A percentile compares a stretch with the other conserved stretches of the same genome.
Evolutionary conservation across 768 basidiomycete genomes (phyloP).

Genomic region (Rhizopogon roseolus): DNA sequence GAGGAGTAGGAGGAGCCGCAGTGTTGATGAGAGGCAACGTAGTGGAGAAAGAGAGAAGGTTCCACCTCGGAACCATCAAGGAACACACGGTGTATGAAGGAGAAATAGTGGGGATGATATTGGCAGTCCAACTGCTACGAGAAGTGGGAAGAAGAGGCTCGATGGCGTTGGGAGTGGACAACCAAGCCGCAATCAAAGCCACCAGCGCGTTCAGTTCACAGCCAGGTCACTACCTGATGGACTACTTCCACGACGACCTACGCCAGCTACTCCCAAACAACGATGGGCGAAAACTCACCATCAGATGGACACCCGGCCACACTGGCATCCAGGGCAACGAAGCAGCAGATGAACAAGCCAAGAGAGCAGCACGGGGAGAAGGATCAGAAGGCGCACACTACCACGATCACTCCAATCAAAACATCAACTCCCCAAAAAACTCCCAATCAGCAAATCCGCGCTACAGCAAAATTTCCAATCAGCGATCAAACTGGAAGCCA

Average conservation of each 20-base stretch:
- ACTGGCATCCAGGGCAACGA: slow-evolving; percentile 21
- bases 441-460: slow-evolving; percentile 6
- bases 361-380: slow-evolving; percentile 12
- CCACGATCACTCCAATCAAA: neutral
- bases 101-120: too few species aligned
- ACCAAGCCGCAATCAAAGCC: slow-evolving; percentile 8
- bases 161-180: neutral
- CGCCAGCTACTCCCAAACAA: neutral
- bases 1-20: too few species aligned
- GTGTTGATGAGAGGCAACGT: neutral
- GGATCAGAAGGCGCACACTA: neutral
- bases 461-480: neutral
- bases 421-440: neutral
- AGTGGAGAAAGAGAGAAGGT: too few species aligned
- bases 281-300: neutral
- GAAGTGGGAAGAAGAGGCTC: neutral
- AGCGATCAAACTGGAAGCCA: neutral
- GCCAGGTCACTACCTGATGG: slow-evolving; percentile 2
- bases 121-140: too few species aligned
- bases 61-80: too few species aligned
- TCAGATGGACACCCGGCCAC: slow-evolving; percentile 23
- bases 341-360: slow-evolving; percentile 16
- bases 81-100: too few species aligned
- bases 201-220: neutral
- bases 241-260: neutral